Conservation (phyloP, 164 flowering plant species). For the Litsea cubeba region DNA sequence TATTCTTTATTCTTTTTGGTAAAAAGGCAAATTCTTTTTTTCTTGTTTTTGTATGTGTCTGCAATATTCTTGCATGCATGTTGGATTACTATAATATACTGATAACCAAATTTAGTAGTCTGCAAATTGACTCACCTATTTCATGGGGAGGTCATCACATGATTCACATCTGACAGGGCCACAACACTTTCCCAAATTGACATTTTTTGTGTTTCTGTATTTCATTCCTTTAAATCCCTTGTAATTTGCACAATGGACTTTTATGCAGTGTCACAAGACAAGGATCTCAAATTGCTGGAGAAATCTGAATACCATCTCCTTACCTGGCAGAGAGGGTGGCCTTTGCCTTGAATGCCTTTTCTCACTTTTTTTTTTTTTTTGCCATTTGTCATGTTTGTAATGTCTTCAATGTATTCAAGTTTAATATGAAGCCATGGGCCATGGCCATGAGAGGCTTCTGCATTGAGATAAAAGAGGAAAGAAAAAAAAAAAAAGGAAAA, state of each 20-base stretch:
- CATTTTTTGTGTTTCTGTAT: no score
- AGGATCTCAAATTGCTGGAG: constrained; percentile 5
- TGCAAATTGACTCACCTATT: neutral
- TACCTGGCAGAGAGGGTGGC: constrained; percentile 3
- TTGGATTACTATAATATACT: no score
- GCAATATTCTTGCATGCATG: neutral
- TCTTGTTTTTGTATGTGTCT: neutral
- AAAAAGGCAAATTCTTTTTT: neutral
- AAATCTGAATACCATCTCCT: neutral
- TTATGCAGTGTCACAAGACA: constrained; percentile 20
- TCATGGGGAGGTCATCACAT: neutral
- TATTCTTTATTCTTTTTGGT: neutral
- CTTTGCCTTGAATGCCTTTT: neutral
- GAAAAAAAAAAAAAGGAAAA: no score
- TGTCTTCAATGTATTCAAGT: neutral
- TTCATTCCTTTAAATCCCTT: neutral
- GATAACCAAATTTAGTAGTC: neutral
- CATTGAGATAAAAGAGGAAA: no score
- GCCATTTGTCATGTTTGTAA: neutral
- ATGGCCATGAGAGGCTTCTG: neutral
- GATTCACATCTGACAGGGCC: neutral
- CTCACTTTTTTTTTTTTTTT: neutral
- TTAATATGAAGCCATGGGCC: neutral
- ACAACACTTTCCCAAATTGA: no score
- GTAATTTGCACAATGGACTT: neutral